phyloP scores from a whole-genome alignment of 169 alveolate genomes.

The Cryptosporidium sp. region DNA sequence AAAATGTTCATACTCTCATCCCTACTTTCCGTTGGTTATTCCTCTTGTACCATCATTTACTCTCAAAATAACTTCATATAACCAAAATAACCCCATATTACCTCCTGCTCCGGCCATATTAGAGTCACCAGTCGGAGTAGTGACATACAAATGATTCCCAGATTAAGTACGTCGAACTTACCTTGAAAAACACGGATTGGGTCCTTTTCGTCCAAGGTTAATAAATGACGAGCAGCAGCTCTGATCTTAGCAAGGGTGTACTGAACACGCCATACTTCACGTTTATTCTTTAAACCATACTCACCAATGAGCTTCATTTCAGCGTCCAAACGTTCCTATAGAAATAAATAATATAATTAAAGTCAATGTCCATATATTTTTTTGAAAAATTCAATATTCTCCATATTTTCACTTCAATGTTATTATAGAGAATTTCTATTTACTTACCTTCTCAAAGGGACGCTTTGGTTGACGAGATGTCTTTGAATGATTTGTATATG shows the following conservation, averaged over 20 bases:
- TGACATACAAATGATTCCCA: neutral
- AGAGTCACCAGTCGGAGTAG: neutral
- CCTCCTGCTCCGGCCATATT: neutral
- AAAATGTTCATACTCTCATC: neutral
- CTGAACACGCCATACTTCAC: conserved; percentile 99
- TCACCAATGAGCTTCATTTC: conserved; percentile 98
- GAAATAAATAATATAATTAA: neutral
- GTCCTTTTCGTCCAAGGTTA: conserved; percentile 97
- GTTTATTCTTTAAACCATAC: conserved; percentile 98
- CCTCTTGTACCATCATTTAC: neutral
- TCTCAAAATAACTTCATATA: neutral
- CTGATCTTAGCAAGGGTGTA: conserved; percentile 97
- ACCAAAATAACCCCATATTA: neutral
- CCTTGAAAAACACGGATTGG: conserved; percentile 96
- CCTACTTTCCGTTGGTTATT: neutral
- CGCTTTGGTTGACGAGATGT: conserved; percentile 94
- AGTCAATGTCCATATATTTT: neutral
- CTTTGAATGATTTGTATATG: conserved; percentile 88
- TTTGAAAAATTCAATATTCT: neutral
- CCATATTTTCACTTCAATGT: neutral
- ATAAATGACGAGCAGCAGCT: conserved; percentile 98
- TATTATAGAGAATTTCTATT: neutral
- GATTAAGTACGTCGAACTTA: conserved; percentile 9
- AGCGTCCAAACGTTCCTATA: conserved; percentile 92
- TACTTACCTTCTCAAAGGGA: conserved; percentile 93